Evolutionary conservation across 345 rosid species (phyloP).

Genomic region (Lenwebbia sp.): DNA sequence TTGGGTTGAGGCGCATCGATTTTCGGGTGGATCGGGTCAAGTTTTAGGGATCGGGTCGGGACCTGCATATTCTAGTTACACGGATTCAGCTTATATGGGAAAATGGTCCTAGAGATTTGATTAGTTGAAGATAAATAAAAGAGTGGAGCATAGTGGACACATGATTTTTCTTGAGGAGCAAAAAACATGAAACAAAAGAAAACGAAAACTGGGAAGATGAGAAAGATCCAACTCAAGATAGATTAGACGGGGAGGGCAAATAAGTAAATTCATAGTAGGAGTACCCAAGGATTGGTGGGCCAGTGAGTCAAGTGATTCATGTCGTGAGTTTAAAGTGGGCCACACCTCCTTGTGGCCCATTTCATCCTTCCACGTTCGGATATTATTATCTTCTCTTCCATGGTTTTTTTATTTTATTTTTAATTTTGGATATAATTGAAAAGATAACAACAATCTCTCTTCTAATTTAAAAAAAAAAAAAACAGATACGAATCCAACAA

Average conservation of each 20-base stretch:
- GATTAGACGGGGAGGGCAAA: neutral
- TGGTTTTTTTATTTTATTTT: accelerated
- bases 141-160: neutral
- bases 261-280: neutral
- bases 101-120: neutral
- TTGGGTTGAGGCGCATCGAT: neutral
- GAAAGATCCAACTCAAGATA: neutral
- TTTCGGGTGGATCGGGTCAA: neutral
- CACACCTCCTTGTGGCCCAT: neutral
- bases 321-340: neutral
- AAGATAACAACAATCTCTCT: neutral
- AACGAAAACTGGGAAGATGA: neutral
- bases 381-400: neutral
- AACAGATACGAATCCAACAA: neutral
- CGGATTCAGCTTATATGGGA: neutral
- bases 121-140: neutral
- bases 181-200: neutral
- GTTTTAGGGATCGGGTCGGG: neutral
- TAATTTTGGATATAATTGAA: neutral
- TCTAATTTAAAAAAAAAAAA: neutral
- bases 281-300: neutral
- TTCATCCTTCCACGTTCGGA: neutral
- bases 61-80: neutral
- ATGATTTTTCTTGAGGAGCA: neutral
- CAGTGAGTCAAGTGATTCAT: neutral